A percentile compares a stretch with the other conserved stretches of the same genome.
Conservation (phyloP, 2,329 filamentous ascomycete genomes). For the Fusarium succisae region DNA sequence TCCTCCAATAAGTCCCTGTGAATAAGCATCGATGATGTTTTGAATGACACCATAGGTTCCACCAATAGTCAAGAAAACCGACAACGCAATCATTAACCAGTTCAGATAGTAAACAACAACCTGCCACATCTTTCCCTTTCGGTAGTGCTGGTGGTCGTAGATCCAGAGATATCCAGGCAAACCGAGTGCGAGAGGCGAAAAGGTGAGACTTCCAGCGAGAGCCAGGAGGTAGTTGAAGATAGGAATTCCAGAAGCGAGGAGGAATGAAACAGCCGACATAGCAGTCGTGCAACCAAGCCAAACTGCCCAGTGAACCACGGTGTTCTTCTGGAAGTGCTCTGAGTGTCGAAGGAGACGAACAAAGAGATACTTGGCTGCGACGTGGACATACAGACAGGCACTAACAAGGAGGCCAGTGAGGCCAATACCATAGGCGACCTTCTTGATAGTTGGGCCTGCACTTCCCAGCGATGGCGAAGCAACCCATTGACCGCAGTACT, state of each 20-base stretch:
- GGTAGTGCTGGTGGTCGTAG: constrained; percentile 18
- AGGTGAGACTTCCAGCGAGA: constrained; percentile 44
- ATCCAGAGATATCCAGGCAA: constrained; percentile 43
- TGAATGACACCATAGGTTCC: constrained; percentile 19
- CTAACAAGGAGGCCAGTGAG: constrained; percentile 44
- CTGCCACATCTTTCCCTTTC: constrained; percentile 7
- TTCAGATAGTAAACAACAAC: constrained; percentile 10
- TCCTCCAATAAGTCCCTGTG: constrained; percentile 10
- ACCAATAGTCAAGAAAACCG: constrained; percentile 10
- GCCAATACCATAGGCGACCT: constrained; percentile 46
- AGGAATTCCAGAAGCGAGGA: constrained; percentile 38
- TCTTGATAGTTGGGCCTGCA: constrained; percentile 44
- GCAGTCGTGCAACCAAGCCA: constrained; percentile 48
- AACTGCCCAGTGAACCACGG: constrained; percentile 47
- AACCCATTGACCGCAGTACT: constrained; percentile 43
- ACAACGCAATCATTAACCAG: constrained; percentile 12
- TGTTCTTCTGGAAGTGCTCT: constrained; percentile 49
- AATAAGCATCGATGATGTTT: constrained; percentile 19
- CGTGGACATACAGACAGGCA: constrained; percentile 49
- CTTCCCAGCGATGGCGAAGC: constrained; percentile 45
- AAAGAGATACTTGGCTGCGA: constrained; percentile 53
- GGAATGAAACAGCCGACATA: constrained; percentile 31
- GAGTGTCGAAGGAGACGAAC: constrained; percentile 51
- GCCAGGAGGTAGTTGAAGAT: constrained; percentile 48
- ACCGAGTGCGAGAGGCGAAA: constrained; percentile 44